Evolutionary conservation across 352 stramenopile species (phyloP).

Genomic region (Thalassiosira livingstoniorum): DNA sequence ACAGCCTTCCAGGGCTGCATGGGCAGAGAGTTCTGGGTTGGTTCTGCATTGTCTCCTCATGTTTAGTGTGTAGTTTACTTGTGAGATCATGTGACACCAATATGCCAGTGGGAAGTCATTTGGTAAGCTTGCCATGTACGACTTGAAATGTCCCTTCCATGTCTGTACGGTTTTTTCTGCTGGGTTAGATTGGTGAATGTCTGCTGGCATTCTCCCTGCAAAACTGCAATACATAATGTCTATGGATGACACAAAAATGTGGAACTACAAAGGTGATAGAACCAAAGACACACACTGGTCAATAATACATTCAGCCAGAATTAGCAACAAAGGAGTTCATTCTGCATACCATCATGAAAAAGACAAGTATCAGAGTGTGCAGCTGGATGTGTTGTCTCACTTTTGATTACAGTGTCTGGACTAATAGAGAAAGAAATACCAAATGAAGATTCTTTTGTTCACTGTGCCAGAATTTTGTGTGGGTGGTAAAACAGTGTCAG

Average conservation of each 20-base stretch:
- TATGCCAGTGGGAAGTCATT: neutral
- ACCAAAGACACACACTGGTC: neutral
- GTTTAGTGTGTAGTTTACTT: slow-evolving; percentile 16
- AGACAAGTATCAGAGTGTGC: neutral
- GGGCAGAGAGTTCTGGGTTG: neutral
- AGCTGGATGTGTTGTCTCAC: neutral
- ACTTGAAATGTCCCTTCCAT: slow-evolving; percentile 65
- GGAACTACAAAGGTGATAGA: neutral
- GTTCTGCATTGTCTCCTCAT: neutral
- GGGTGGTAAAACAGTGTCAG: neutral
- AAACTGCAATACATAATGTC: neutral
- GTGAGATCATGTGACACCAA: slow-evolving; percentile 1
- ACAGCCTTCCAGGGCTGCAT: neutral
- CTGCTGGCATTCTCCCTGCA: slow-evolving; percentile 14
- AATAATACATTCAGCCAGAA: neutral
- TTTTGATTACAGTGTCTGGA: slow-evolving; percentile 7
- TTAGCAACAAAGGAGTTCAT: neutral
- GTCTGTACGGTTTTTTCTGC: slow-evolving; percentile 58
- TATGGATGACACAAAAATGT: neutral
- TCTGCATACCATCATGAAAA: neutral
- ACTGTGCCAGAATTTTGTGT: neutral
- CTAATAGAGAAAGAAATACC: slow-evolving; percentile 9
- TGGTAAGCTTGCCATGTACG: neutral
- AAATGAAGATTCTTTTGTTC: neutral
- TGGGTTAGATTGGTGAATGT: slow-evolving; percentile 54